Percentiles rank a stretch among this genome's conserved stretches.
These are phyloP conservation scores for Cercophora scortea DNA, from an alignment of 495 filamentous ascomycete species.

Conservation along the genomic window DNA sequence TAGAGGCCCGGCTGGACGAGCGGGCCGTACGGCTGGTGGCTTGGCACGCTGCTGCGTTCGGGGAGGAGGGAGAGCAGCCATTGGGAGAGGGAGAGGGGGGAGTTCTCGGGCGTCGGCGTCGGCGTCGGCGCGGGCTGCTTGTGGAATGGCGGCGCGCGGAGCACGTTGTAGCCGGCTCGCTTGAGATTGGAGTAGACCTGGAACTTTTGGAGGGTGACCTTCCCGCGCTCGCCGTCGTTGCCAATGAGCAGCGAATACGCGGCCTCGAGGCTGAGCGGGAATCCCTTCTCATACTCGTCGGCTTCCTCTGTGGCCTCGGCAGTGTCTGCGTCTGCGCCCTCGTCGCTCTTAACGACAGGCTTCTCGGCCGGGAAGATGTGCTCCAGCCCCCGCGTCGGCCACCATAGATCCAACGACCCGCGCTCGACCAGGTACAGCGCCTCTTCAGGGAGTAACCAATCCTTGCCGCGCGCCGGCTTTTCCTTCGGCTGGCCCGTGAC, in stretches of 20 bases:
- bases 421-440: slow-evolving; percentile 82
- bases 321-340: slow-evolving; percentile 15
- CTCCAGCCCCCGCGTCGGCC: slow-evolving; percentile 46
- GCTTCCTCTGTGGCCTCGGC: slow-evolving; percentile 21
- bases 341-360: slow-evolving; percentile 6
- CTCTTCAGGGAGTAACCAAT: slow-evolving; percentile 90
- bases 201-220: slow-evolving; percentile 67
- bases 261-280: slow-evolving; percentile 83
- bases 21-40: slow-evolving; percentile 46
- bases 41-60: neutral
- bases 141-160: slow-evolving; percentile 49
- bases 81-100: slow-evolving; percentile 23
- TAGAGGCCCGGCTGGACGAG: slow-evolving; percentile 70
- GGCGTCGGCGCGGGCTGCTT: slow-evolving; percentile 1
- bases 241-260: slow-evolving; percentile 77
- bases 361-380: slow-evolving; percentile 24
- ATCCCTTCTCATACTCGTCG: slow-evolving; percentile 49
- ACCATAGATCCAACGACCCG: slow-evolving; percentile 78
- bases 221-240: slow-evolving; percentile 49
- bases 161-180: slow-evolving; percentile 72
- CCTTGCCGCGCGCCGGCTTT: slow-evolving; percentile 40
- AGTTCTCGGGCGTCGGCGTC: neutral
- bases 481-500: slow-evolving; percentile 33
- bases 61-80: slow-evolving; percentile 35
- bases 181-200: slow-evolving; percentile 79